Base-by-base conservation (phyloP, 495 filamentous ascomycete genomes). In the Aspergillus saccharolyticus region DNA sequence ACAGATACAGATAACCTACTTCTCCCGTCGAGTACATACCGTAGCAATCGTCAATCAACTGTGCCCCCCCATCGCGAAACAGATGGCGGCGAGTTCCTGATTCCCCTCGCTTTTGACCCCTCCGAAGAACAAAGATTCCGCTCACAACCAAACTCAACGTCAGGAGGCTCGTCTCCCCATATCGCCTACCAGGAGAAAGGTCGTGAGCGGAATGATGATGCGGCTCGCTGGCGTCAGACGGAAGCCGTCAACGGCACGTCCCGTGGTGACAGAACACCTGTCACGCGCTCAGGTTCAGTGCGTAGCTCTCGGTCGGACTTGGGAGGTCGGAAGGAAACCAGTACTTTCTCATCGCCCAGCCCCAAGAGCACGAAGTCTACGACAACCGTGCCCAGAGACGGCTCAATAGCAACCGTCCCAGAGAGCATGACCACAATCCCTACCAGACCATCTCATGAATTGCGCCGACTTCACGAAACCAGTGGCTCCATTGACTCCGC, bases 181-280 rank as follows among this genome's bases (percentile, higher is more conserved):
- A 96, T 96, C 66, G 89, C 90, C 42, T 95, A 89, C 68, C 91
- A 96, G 68, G 90, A 95, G 64, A 92, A 91, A 66, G 85, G 85
- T 0, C 82, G 89, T 47, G 83, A 89, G 63, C 63, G 70, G 7
- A 72, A 70, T 4, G 72, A 76, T 3, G 78, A 78, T 25, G 61
- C 72, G 2, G 56, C 68, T 44, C 70, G 70, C 5, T 78, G 73
- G 66, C 70, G 78, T 45, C 75, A 78, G 57, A 72, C 76, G 25
- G 69, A 70, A 28, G 59, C 25, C 56, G 33, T 87, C 89, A 0
- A 87, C 85, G 65, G 80, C 74, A 47, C 47, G 48, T 21, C 57
- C 63, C 18, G 49, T 52, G 15, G 88, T 3, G 85, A 87, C 33
- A 39, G 33, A 70, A 79, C 75, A 55, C 10, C 39, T 87, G 84